Percentiles rank a stretch among this genome's conserved stretches.
phyloP scores from a whole-genome alignment of 2,329 filamentous ascomycete species.

The Lachnellula occidentalis region DNA sequence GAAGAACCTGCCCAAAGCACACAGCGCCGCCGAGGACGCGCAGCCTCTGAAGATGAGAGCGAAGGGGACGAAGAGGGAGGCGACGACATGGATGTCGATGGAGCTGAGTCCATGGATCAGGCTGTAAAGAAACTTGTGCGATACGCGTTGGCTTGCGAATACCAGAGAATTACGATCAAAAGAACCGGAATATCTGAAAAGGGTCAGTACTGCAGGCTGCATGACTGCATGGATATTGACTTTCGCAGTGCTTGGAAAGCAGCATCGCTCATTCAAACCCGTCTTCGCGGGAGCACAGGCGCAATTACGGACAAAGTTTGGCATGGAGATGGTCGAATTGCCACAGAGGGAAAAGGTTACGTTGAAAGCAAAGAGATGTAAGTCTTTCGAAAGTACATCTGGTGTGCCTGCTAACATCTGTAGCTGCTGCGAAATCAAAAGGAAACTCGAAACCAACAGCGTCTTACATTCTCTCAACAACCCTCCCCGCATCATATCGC shows the following conservation, averaged over 20 bases:
- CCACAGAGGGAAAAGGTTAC: slow-evolving; percentile 77
- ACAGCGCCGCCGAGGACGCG: slow-evolving; percentile 18
- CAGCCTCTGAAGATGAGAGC: slow-evolving; percentile 24
- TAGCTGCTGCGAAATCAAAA: slow-evolving; percentile 27
- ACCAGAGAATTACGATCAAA: slow-evolving; percentile 52
- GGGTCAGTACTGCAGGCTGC: slow-evolving; percentile 36
- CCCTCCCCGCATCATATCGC: slow-evolving; percentile 63
- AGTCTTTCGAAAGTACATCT: slow-evolving; percentile 15
- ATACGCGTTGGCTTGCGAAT: slow-evolving; percentile 62
- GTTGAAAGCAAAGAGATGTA: slow-evolving; percentile 71
- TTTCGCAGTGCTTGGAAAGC: slow-evolving; percentile 33
- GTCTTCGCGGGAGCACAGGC: slow-evolving; percentile 75
- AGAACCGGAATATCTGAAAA: slow-evolving; percentile 59
- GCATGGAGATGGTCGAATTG: slow-evolving; percentile 88
- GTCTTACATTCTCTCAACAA: slow-evolving; percentile 71
- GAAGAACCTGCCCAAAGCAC: slow-evolving; percentile 22
- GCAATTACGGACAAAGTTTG: slow-evolving; percentile 67
- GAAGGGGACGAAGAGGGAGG: slow-evolving; percentile 20
- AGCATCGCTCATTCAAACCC: slow-evolving; percentile 64
- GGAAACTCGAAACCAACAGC: slow-evolving; percentile 51
- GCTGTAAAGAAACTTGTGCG: slow-evolving; percentile 63
- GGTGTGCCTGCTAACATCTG: not conserved
- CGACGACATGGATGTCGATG: slow-evolving; percentile 23
- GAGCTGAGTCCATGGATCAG: slow-evolving; percentile 35
- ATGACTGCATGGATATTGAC: not conserved